Percentiles rank a stretch among this genome's conserved stretches.
Evolutionary conservation across 2,329 filamentous ascomycete species (phyloP).

Genomic region (Parastagonospora nodorum): DNA sequence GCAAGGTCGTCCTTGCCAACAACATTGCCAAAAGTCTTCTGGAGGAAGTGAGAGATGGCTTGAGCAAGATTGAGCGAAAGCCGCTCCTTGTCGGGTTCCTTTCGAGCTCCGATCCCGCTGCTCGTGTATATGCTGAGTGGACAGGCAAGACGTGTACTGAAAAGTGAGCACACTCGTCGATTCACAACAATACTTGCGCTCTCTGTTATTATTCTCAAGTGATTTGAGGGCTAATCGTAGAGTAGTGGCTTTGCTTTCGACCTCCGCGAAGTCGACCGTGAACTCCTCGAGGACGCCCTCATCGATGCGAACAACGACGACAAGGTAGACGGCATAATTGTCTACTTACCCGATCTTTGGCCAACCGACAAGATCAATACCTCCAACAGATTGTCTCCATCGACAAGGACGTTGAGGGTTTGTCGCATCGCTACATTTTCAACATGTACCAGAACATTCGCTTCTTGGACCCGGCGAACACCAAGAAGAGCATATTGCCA

Average conservation of each 20-base stretch:
- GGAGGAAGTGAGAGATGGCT: constrained; percentile 74
- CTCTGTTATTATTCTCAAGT: neutral
- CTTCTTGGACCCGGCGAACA: constrained; percentile 81
- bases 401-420: constrained; percentile 91
- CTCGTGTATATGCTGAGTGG: constrained; percentile 94
- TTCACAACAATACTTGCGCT: constrained; percentile 3
- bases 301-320: constrained; percentile 81
- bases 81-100: constrained; percentile 90
- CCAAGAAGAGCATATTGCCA: constrained; percentile 88
- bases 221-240: constrained; percentile 2
- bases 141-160: constrained; percentile 95
- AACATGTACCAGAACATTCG: constrained; percentile 99
- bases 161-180: constrained; percentile 69
- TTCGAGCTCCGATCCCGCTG: constrained; percentile 88
- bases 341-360: constrained; percentile 99
- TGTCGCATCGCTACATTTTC: constrained; percentile 92
- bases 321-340: constrained; percentile 83
- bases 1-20: constrained; percentile 91
- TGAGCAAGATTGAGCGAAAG: constrained; percentile 71
- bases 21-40: constrained; percentile 84
- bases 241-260: constrained; percentile 86
- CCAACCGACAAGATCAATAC: constrained; percentile 85
- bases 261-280: constrained; percentile 81
- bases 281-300: constrained; percentile 87
- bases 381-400: constrained; percentile 92